Base-by-base conservation (phyloP, 2,329 filamentous ascomycete genomes). In the Leptodontidium sp. region DNA sequence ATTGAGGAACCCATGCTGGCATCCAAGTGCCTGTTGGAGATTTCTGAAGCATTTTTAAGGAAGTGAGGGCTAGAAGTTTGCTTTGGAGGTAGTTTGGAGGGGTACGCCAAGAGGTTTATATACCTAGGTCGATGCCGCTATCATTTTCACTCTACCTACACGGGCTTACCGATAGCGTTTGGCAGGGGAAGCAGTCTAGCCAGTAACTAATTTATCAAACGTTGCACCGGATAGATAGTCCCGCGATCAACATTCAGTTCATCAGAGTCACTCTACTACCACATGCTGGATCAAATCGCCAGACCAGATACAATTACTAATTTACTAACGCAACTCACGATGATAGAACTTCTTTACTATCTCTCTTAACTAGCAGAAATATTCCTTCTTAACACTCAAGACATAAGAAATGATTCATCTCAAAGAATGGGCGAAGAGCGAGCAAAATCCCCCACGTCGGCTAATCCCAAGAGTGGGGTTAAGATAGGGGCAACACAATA, bases 1-100 rank as follows among this genome's bases (percentile, higher is more conserved):
- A 82, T 72, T 83, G 77, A 24, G 83, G 82, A 5, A 84, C 81
- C 81, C 80, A 83, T 2, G 83, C 81, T 52, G 83, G 82, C 68
- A 84, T 73, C 83, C 82, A 84, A 2, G 82, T 84, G 12, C 82
- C 82, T 8, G 82, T 84, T 6, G 68, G 67, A 7, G 80, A 76
- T 66, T 75, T 75, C 79, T 70, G 71, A 66, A 81, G 65, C 79
- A 82, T 82, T 43, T 71, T 72, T 50, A 0, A 5, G 15, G 4
- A 29, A 5, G 29, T 15, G 24, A 53, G 0, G 38, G 24, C 1
- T 1, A 6, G 50, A 32, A 29, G 50, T 32, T 29, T 29, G 24
- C 29, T 32, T 24, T 15, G 50, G 24, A 32, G 12, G 17, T 53
- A 12, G 5, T 4, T 2, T 53, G 9, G 24, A 53, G 24, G 50